phyloP scores from a whole-genome alignment of 2,329 filamentous ascomycete species.

The Paecilomyces variotii region DNA sequence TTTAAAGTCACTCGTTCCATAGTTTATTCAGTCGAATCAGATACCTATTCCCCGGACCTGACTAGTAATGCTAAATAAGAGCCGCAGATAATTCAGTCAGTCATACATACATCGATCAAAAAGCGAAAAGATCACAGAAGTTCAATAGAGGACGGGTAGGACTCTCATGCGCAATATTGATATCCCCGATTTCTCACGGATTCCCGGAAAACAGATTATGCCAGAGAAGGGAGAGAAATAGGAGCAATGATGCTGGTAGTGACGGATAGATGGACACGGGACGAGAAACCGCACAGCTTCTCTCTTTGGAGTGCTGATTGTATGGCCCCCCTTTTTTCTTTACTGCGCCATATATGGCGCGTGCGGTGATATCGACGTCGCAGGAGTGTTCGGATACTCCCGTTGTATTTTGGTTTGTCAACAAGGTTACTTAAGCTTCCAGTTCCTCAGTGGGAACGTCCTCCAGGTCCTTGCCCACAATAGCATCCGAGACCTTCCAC shows the following conservation, averaged over 20 bases:
- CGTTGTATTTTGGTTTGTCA: background rate
- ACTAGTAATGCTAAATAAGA: background rate
- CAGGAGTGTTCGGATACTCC: background rate
- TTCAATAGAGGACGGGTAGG: background rate
- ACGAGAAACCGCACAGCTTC: background rate
- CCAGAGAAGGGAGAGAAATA: background rate
- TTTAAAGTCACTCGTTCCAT: background rate
- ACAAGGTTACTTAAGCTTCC: conserved; percentile 41
- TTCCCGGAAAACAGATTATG: background rate
- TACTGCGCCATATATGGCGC: background rate
- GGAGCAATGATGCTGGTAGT: background rate
- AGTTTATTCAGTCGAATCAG: background rate
- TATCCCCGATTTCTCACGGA: background rate
- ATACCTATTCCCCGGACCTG: background rate
- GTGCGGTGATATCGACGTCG: background rate
- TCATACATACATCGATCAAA: background rate
- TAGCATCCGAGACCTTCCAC: conserved; percentile 78
- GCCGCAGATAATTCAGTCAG: background rate
- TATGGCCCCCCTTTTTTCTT: background rate
- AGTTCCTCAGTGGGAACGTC: conserved; percentile 71
- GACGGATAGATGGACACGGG: background rate
- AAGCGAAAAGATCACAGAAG: background rate
- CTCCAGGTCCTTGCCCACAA: conserved; percentile 68
- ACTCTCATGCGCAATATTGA: background rate
- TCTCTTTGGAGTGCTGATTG: too few relatives aligned